A percentile compares a stretch with the other conserved stretches of the same genome.
Conservation (phyloP, 1,139 yeast genomes). For the Sporopachydermia cereana region DNA sequence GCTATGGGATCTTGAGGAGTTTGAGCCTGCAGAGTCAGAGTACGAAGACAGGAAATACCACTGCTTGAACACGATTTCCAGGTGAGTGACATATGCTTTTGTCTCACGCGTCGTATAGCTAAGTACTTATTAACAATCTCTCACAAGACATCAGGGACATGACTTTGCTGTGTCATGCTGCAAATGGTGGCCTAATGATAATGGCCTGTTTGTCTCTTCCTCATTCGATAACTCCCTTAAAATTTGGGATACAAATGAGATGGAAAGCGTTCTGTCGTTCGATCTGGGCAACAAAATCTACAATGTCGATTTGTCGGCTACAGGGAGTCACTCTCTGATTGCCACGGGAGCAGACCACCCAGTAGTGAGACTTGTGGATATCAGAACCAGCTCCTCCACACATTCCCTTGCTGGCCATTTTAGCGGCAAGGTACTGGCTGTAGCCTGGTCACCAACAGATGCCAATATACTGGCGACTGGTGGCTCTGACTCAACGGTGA, state of each 20-base stretch:
- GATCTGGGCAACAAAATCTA: conserved; percentile 34
- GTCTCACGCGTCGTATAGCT: conserved; percentile 14
- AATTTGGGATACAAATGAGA: conserved; percentile 68
- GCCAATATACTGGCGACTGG: conserved; percentile 58
- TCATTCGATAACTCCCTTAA: conserved; percentile 72
- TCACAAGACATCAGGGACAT: conserved; percentile 46
- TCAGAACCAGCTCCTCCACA: conserved; percentile 57
- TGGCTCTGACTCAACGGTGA: conserved; percentile 51
- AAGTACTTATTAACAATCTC: conserved; percentile 35
- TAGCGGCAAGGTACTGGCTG: conserved; percentile 47
- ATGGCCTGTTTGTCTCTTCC: conserved; percentile 74
- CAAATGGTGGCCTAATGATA: conserved; percentile 85
- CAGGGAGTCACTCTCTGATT: conserved; percentile 41
- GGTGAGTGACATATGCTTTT: conserved; percentile 8
- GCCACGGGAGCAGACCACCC: conserved; percentile 67
- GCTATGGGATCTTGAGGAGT: conserved; percentile 40
- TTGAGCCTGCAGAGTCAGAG: conserved; percentile 16
- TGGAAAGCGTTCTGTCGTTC: conserved; percentile 55
- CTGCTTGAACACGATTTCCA: conserved; percentile 12
- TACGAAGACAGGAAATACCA: conserved; percentile 18
- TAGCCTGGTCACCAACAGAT: conserved; percentile 69
- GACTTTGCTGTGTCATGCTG: conserved; percentile 61
- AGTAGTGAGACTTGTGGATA: conserved; percentile 56
- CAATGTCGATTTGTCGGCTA: conserved; percentile 24
- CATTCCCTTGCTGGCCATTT: conserved; percentile 56